Percentiles rank a stretch among this genome's conserved stretches.
phyloP scores from a whole-genome alignment of 2,329 filamentous ascomycete genomes.

The Cladophialophora carrionii region DNA sequence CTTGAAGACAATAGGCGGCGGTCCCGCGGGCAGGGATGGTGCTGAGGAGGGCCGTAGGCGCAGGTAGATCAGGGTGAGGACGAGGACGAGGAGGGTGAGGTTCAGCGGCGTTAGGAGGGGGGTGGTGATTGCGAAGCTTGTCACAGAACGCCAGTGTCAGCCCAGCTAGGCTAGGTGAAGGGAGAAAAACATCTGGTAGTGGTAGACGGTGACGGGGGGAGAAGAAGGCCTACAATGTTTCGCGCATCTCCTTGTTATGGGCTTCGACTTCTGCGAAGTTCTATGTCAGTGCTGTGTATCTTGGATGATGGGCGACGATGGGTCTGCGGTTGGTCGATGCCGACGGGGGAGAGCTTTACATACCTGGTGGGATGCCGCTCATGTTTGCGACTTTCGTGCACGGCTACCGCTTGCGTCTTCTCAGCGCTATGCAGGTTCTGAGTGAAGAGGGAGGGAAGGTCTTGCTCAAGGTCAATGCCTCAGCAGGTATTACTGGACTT shows the following conservation, averaged over 20 bases:
- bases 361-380: constrained; percentile 17
- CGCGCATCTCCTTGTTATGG: constrained; percentile 22
- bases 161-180: too few relatives aligned
- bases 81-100: constrained; percentile 62
- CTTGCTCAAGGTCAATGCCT: not conserved
- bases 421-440: not conserved
- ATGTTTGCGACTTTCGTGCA: constrained; percentile 5
- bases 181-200: too few relatives aligned
- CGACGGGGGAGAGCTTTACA: not conserved
- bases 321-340: not conserved
- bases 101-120: constrained; percentile 50
- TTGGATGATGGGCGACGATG: too few relatives aligned
- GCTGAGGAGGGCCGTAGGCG: constrained; percentile 61
- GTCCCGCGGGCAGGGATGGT: constrained; percentile 57
- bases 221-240: constrained; percentile 21
- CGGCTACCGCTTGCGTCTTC: not conserved
- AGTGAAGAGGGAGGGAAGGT: not conserved
- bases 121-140: constrained; percentile 30
- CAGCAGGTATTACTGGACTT: not conserved
- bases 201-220: not conserved
- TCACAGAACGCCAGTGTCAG: not conserved
- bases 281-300: not conserved
- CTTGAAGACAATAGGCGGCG: constrained; percentile 76
- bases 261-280: constrained; percentile 24
- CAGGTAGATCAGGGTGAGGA: constrained; percentile 61